Percentiles rank a stretch among this genome's conserved stretches.
These are phyloP conservation scores for Citrus medica DNA, from an alignment of 345 rosid genomes.

Conservation along the genomic window DNA sequence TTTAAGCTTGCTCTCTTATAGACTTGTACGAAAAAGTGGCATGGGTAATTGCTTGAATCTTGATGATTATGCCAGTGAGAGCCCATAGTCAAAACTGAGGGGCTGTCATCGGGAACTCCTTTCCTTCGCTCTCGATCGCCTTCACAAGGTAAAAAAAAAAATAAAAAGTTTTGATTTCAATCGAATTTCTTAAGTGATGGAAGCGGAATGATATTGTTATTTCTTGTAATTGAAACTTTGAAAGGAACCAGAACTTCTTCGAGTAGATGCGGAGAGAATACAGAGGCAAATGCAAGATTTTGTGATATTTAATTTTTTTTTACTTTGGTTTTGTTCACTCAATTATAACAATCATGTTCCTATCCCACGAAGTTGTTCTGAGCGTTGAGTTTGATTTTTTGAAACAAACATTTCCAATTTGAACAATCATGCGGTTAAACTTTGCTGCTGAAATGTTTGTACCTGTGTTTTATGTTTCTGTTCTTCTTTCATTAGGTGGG, in stretches of 20 bases:
- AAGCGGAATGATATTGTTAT: neutral
- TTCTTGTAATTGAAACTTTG: neutral
- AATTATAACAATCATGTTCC: no score
- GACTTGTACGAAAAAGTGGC: neutral
- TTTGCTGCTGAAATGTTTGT: no score
- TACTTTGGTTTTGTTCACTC: no score
- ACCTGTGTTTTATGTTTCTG: no score
- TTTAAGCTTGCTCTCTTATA: slow-evolving; percentile 1
- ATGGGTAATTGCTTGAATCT: neutral
- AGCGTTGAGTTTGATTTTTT: no score
- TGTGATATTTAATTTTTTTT: no score
- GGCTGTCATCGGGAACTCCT: neutral
- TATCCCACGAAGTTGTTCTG: no score
- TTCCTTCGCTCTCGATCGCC: slow-evolving; percentile 97
- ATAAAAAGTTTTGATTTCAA: neutral
- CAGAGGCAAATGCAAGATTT: slow-evolving; percentile 95
- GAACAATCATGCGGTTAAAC: no score
- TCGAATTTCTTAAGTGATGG: neutral
- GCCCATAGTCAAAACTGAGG: neutral
- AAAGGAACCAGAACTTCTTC: slow-evolving; percentile 93
- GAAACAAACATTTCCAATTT: no score
- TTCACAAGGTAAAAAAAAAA: slow-evolving; percentile 70
- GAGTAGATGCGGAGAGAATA: slow-evolving; percentile 90
- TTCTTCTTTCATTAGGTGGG: no score
- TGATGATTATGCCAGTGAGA: neutral